phyloP scores from a whole-genome alignment of 768 basidiomycete species.

The Kwoniella pini region DNA sequence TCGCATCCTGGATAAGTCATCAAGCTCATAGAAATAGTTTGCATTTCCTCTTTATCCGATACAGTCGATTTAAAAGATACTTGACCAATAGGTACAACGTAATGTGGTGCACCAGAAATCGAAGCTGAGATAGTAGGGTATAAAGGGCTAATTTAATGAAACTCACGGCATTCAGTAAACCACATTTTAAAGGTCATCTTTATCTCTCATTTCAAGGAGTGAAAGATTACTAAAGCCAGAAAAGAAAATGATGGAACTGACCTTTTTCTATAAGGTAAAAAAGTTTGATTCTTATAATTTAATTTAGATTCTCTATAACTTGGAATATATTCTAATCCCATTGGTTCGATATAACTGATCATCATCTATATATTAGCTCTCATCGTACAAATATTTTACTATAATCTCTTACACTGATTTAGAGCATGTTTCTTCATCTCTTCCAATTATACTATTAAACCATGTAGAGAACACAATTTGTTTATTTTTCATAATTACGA shows the following conservation, averaged over 20 bases:
- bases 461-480: not conserved
- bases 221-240: no score
- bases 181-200: no score
- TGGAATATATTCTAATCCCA: not conserved
- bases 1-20: constrained; percentile 21
- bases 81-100: constrained; percentile 45
- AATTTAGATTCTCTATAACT: constrained; percentile 2
- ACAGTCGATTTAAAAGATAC: constrained; percentile 39
- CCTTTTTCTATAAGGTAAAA: not conserved
- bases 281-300: not conserved
- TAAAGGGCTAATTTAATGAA: no score
- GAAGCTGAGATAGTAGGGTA: constrained; percentile 2
- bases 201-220: no score
- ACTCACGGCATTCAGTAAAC: no score
- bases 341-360: constrained; percentile 14
- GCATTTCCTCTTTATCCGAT: constrained; percentile 23
- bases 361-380: not conserved
- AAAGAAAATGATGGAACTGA: constrained; percentile 1
- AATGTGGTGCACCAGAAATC: constrained; percentile 25
- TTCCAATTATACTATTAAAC: constrained; percentile 35
- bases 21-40: constrained; percentile 23
- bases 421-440: constrained; percentile 39
- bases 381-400: no score
- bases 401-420: constrained; percentile 26
- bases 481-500: not conserved